Percentiles rank a stretch among this genome's conserved stretches.
These are phyloP conservation scores for Camellia lanceoleosa DNA, from an alignment of 148 eudicot species.

Conservation along the genomic window DNA sequence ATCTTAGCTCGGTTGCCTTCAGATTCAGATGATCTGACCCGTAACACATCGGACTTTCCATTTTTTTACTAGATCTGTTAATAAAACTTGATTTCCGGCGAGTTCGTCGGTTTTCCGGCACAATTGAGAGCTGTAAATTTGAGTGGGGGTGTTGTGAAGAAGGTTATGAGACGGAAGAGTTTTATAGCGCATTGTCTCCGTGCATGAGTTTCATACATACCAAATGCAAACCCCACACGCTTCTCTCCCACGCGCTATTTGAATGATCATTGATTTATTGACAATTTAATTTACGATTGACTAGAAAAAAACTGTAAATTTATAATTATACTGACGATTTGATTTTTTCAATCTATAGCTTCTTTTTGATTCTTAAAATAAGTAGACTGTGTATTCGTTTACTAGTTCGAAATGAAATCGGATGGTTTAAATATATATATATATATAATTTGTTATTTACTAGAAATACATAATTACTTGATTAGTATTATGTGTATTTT, in stretches of 20 bases:
- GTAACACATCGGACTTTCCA: slow-evolving; percentile 30
- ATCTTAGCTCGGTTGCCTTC: slow-evolving; percentile 63
- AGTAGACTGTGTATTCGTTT: too few species aligned
- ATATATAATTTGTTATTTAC: too few species aligned
- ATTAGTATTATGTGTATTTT: too few species aligned
- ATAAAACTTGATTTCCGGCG: not conserved
- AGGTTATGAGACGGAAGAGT: not conserved
- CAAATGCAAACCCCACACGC: slow-evolving; percentile 1
- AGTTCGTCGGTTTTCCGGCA: not conserved
- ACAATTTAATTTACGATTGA: not conserved
- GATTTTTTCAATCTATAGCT: too few species aligned
- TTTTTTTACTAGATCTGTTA: slow-evolving; percentile 4
- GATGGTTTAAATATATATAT: too few species aligned
- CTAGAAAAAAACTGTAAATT: too few species aligned
- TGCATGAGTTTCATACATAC: slow-evolving; percentile 6
- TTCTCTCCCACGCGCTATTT: not conserved
- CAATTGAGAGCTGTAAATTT: too few species aligned
- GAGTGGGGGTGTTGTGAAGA: not conserved
- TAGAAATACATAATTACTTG: too few species aligned
- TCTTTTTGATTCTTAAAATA: too few species aligned
- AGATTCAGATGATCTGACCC: slow-evolving; percentile 33
- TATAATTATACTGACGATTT: too few species aligned
- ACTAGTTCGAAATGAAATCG: too few species aligned
- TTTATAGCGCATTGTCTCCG: slow-evolving; percentile 6
- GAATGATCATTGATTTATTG: not conserved